Evolutionary conservation across 2,329 filamentous ascomycete genomes (phyloP).

Genomic region (Trichoderma simmonsii): DNA sequence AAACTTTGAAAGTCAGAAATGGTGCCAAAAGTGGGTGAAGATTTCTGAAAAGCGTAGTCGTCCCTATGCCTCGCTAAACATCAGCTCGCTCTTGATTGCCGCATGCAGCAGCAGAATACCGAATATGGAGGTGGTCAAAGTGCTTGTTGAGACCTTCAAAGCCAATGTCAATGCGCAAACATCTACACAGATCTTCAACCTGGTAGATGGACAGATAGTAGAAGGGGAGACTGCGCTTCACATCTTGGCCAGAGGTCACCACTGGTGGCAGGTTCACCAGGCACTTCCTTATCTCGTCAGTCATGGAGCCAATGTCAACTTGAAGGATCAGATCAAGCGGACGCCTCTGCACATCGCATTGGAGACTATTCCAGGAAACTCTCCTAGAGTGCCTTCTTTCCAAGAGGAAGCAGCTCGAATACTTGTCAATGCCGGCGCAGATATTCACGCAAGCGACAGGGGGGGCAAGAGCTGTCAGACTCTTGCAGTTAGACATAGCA

Average conservation of each 20-base stretch:
- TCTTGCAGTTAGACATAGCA: neutral
- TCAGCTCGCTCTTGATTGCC: conserved; percentile 24
- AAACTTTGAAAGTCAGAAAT: neutral
- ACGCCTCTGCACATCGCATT: conserved; percentile 24
- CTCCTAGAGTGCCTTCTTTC: conserved; percentile 8
- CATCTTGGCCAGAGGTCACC: conserved; percentile 7
- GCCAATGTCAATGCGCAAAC: conserved; percentile 27
- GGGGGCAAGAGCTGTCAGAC: conserved; percentile 18
- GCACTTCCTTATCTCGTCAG: conserved; percentile 25
- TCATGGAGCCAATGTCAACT: conserved; percentile 19
- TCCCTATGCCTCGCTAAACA: conserved; percentile 6
- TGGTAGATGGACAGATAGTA: neutral
- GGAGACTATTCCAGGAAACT: neutral
- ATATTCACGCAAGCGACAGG: conserved; percentile 20
- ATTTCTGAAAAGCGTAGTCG: no score
- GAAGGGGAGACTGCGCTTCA: conserved; percentile 16
- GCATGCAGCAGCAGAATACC: conserved; percentile 31
- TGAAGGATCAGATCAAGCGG: conserved; percentile 6
- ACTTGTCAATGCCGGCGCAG: conserved; percentile 22
- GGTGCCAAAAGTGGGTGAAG: neutral
- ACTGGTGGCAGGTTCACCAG: conserved; percentile 26
- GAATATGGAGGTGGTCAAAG: conserved; percentile 34
- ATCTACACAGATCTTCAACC: neutral
- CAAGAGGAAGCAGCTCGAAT: conserved; percentile 20
- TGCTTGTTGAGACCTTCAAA: conserved; percentile 34